Evolutionary conservation across 1,284 basidiomycete species (phyloP).

Genomic region (Cryptococcus amylolentus): DNA sequence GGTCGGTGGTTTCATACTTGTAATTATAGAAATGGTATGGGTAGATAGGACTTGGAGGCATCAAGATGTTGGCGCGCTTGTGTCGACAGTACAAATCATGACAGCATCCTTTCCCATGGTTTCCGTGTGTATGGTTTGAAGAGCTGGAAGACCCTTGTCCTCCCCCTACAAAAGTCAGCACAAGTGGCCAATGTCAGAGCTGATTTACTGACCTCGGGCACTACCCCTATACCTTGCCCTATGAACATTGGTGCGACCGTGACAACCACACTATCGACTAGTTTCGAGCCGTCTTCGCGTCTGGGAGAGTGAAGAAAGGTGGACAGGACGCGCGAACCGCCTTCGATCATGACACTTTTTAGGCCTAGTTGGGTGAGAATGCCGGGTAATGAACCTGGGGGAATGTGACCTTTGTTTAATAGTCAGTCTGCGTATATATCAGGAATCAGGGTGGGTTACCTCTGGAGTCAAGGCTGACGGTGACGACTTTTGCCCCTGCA

Average conservation of each 20-base stretch:
- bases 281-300: constrained; percentile 38
- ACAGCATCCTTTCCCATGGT: constrained; percentile 48
- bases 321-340: constrained; percentile 77
- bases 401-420: constrained; percentile 50
- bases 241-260: constrained; percentile 79
- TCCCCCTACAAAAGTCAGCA: constrained; percentile 17
- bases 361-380: constrained; percentile 59
- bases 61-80: background rate
- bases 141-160: constrained; percentile 30
- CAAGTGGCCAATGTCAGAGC: background rate
- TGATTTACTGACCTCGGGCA: constrained; percentile 31
- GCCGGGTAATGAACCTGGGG: constrained; percentile 57
- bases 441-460: constrained; percentile 40
- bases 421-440: too few species aligned
- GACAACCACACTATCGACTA: constrained; percentile 70
- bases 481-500: constrained; percentile 44
- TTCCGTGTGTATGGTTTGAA: constrained; percentile 38
- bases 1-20: background rate
- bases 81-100: constrained; percentile 33
- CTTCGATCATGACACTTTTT: constrained; percentile 87
- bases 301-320: constrained; percentile 61
- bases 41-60: background rate
- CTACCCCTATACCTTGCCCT: constrained; percentile 64
- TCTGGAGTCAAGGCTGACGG: constrained; percentile 48
- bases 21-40: background rate